Base-by-base conservation (phyloP, 140 eudicot species). In the Cichorium intybus region DNA sequence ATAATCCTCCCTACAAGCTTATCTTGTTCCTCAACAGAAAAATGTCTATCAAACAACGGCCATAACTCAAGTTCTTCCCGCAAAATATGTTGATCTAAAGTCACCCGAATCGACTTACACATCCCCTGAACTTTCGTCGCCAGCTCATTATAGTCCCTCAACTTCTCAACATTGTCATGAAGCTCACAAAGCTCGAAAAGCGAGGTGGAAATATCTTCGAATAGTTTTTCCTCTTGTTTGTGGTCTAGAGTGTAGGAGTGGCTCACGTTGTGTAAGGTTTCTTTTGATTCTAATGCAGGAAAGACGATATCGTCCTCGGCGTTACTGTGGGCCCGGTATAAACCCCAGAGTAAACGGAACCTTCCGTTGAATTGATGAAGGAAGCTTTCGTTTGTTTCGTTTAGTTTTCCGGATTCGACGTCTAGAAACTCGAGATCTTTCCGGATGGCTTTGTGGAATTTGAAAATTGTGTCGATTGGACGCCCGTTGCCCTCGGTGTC, bases 291-390 rank as follows among this genome's bases (percentile, higher is more conserved):
- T 72, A 94, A 75, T 27, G 99, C 99, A 49, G 99, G 99, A 70
- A 94, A 94, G 27, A 94, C 99, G 57, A 94, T 94, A 52, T 89
- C 99, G 80, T 94, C 99, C 77, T 94, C 99, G 4, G 99, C 99
- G 24, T 94, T 94, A 60, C 99, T 94, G 61, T 94, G 99, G 31
- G 99, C 99, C 74, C 94, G 74, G 72, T 94, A 94, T 71, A 94
- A 72, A 18, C 97, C 99, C 99, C 99, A 89, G 59, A 94, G 64
- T 73, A 94, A 79, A 46, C 97, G 99, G 77, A 94, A 94, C 26
- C 99, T 81, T 31, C 99, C 99, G 64, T 81, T 78, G 34, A 94
- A 94, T 75, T 94, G 88, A 63, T 90, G 83, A 34, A 94, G 84
- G 71, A 86, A 78, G 57, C 79, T 84, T 83, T 84, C 99, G 28